phyloP scores from a whole-genome alignment of 179 eudicot species.

The Drosera spatulata region DNA sequence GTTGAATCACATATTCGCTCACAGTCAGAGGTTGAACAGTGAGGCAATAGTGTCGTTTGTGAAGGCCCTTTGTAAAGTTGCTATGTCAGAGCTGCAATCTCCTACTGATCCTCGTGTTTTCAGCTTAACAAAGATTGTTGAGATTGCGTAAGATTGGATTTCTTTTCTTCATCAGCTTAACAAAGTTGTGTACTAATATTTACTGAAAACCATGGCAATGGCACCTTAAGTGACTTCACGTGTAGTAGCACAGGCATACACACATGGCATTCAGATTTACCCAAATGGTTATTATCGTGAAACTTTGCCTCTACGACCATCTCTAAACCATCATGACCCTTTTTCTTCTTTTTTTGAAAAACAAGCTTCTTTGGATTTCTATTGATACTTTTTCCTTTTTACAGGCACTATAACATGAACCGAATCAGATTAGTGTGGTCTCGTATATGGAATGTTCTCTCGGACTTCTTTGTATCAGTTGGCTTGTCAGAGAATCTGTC shows the following conservation, averaged over 20 bases:
- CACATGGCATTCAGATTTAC: too few relatives aligned
- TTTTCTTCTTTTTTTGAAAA: neutral
- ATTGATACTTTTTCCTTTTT: conserved; percentile 18
- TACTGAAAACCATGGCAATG: too few relatives aligned
- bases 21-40: conserved; percentile 94
- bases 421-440: conserved; percentile 98
- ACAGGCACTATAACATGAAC: conserved; percentile 98
- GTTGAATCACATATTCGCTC: conserved; percentile 96
- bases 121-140: conserved; percentile 95
- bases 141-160: conserved; percentile 78
- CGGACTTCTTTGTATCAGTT: conserved; percentile 97
- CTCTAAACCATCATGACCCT: neutral
- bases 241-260: too few relatives aligned
- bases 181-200: too few relatives aligned
- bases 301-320: neutral
- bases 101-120: conserved; percentile 98
- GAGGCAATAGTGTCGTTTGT: conserved; percentile 99
- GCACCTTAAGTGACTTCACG: too few relatives aligned
- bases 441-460: conserved; percentile 97
- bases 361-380: neutral
- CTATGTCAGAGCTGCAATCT: conserved; percentile 95
- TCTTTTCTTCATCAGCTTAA: neutral
- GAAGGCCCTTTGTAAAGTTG: conserved; percentile 91
- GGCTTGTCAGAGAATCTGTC: conserved; percentile 95
- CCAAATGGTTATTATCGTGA: neutral